These are phyloP conservation scores for Fraxinus baroniana DNA, from an alignment of 305 asterid species.

Conservation along the genomic window DNA sequence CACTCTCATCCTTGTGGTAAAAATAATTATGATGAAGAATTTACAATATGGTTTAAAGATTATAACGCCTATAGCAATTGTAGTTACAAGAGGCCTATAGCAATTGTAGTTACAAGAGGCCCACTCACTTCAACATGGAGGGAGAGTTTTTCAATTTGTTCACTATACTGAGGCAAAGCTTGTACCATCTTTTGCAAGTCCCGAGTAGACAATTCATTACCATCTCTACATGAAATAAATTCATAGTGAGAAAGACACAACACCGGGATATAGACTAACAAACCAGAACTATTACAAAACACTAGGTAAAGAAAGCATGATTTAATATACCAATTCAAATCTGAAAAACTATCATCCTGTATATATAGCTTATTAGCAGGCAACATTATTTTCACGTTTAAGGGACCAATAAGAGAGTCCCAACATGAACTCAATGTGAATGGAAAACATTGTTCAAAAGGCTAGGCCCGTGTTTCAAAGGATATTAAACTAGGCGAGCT, in stretches of 20 bases:
- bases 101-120: slow-evolving; percentile 21
- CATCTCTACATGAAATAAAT: slow-evolving; percentile 49
- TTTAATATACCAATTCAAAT: not conserved
- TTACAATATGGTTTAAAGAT: slow-evolving; percentile 1
- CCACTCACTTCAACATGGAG: slow-evolving; percentile 99
- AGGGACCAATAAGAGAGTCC: not conserved
- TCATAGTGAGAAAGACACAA: not conserved
- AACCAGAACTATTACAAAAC: slow-evolving; percentile 8
- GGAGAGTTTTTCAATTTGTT: slow-evolving; percentile 97
- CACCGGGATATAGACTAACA: not conserved
- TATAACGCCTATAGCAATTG: not conserved
- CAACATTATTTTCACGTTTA: slow-evolving; percentile 3
- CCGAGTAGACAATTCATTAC: slow-evolving; percentile 84
- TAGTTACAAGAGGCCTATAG: slow-evolving; percentile 7
- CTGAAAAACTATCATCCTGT: not conserved
- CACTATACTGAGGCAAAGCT: slow-evolving; percentile 98
- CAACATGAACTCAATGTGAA: not conserved
- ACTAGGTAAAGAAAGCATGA: slow-evolving; percentile 3
- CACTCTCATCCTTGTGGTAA: slow-evolving; percentile 3
- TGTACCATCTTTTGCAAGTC: slow-evolving; percentile 99
- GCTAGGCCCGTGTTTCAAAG: not conserved
- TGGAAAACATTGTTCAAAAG: not conserved
- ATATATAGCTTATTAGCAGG: not conserved
- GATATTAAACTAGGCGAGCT: not conserved
- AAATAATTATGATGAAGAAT: not conserved